Percentiles rank a stretch among this genome's conserved stretches.
Conservation (phyloP, 257 asterid genomes). For the Perilla frutescens region DNA sequence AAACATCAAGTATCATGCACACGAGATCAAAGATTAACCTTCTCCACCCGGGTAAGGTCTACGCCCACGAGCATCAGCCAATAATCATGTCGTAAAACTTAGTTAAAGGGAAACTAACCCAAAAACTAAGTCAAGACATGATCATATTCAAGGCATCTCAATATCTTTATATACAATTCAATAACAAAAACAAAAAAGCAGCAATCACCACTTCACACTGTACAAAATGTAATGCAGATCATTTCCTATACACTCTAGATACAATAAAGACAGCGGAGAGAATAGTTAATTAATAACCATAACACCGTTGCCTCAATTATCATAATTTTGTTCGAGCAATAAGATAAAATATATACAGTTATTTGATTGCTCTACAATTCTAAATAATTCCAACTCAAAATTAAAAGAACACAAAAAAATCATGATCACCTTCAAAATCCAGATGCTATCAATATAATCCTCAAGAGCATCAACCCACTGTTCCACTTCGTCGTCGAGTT, state of each 20-base stretch:
- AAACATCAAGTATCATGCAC: not conserved
- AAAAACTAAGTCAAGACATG: not conserved
- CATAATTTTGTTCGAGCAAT: not conserved
- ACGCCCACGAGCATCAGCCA: not conserved
- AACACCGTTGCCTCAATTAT: not conserved
- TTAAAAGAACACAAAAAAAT: not conserved
- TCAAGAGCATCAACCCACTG: constrained; percentile 57
- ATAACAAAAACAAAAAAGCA: not conserved
- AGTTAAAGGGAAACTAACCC: not conserved
- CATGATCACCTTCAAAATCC: constrained; percentile 75
- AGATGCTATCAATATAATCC: constrained; percentile 77
- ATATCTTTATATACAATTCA: not conserved
- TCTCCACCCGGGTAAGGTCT: not conserved
- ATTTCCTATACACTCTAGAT: too few relatives aligned
- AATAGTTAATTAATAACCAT: not conserved
- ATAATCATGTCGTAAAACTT: not conserved
- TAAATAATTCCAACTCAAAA: not conserved
- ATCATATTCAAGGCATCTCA: not conserved
- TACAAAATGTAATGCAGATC: not conserved
- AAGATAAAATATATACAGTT: not conserved
- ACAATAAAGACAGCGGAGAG: not conserved
- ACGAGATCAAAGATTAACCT: not conserved
- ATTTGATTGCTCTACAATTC: not conserved
- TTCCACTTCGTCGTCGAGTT: constrained; percentile 41
- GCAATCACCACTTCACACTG: not conserved